Evolutionary conservation across 192 early-diverging fungal genomes (phyloP).

Genomic region (Gamsiella multidivaricata): DNA sequence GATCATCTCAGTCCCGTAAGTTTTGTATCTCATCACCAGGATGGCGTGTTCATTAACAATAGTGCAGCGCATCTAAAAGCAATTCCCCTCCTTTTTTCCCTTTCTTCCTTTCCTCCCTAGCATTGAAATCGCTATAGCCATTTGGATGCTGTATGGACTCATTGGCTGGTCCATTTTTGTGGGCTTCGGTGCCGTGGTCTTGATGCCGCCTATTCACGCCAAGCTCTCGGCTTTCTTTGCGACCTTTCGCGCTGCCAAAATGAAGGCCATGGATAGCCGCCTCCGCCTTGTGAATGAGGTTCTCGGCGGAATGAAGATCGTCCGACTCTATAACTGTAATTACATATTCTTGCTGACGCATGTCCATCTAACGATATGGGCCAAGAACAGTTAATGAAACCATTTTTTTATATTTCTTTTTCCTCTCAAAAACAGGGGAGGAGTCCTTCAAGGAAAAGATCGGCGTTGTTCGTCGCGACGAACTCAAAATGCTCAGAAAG

Average conservation of each 20-base stretch:
- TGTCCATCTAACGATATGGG: neutral
- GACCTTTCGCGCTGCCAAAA: constrained; percentile 1
- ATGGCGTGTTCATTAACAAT: too few relatives aligned
- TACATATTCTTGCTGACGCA: neutral
- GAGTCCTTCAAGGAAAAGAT: constrained; percentile 28
- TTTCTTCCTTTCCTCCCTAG: too few relatives aligned
- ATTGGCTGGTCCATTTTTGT: constrained; percentile 46
- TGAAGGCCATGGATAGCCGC: constrained; percentile 51
- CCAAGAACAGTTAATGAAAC: too few relatives aligned
- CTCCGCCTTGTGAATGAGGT: constrained; percentile 50
- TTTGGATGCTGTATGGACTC: constrained; percentile 12
- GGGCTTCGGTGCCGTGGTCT: constrained; percentile 15
- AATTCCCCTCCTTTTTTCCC: too few relatives aligned
- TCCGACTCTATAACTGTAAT: constrained; percentile 46
- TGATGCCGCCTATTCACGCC: constrained; percentile 24
- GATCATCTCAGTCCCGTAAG: constrained; percentile 24
- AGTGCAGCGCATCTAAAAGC: too few relatives aligned
- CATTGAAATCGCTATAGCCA: constrained; percentile 10
- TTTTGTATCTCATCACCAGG: neutral
- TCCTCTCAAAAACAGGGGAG: constrained; percentile 10
- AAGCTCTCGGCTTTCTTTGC: constrained; percentile 1
- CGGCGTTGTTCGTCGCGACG: neutral
- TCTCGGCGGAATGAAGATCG: constrained; percentile 50
- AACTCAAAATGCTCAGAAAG: constrained; percentile 12
- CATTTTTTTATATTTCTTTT: neutral